Evolutionary conservation across 75 land plant genomes (phyloP).

Genomic region (Pseudotsuga menziesii): DNA sequence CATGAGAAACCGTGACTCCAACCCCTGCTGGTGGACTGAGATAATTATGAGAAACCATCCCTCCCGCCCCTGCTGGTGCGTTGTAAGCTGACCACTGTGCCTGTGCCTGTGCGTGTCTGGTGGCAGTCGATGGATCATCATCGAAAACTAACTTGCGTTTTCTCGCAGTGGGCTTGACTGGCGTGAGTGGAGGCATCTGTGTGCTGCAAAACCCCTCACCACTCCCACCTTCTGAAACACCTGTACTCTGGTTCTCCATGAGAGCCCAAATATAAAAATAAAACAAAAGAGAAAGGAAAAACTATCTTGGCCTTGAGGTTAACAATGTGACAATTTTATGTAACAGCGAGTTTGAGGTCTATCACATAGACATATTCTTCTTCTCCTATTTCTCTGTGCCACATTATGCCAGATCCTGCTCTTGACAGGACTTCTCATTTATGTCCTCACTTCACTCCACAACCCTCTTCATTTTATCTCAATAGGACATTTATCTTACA

Average conservation of each 20-base stretch:
- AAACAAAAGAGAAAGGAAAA: too few relatives aligned
- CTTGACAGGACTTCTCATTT: too few relatives aligned
- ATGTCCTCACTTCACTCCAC: too few relatives aligned
- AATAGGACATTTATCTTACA: too few relatives aligned
- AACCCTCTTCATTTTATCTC: too few relatives aligned
- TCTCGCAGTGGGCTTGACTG: slow-evolving; percentile 6
- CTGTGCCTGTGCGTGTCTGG: background rate
- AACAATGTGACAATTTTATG: too few relatives aligned
- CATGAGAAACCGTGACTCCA: background rate
- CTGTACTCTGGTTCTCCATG: background rate
- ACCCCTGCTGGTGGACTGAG: background rate
- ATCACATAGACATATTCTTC: too few relatives aligned
- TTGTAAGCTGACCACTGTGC: background rate
- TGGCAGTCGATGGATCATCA: background rate
- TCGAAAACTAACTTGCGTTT: slow-evolving; percentile 5
- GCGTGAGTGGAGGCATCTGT: background rate
- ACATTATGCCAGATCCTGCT: too few relatives aligned
- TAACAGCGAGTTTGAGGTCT: too few relatives aligned
- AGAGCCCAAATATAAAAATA: too few relatives aligned
- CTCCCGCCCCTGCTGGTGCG: background rate
- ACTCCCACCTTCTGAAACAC: background rate
- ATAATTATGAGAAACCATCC: background rate
- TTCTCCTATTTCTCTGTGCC: too few relatives aligned
- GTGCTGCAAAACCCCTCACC: background rate
- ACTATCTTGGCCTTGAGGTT: too few relatives aligned